Base-by-base conservation (phyloP, 2,329 filamentous ascomycete species). In the Paradendryphiella salina region DNA sequence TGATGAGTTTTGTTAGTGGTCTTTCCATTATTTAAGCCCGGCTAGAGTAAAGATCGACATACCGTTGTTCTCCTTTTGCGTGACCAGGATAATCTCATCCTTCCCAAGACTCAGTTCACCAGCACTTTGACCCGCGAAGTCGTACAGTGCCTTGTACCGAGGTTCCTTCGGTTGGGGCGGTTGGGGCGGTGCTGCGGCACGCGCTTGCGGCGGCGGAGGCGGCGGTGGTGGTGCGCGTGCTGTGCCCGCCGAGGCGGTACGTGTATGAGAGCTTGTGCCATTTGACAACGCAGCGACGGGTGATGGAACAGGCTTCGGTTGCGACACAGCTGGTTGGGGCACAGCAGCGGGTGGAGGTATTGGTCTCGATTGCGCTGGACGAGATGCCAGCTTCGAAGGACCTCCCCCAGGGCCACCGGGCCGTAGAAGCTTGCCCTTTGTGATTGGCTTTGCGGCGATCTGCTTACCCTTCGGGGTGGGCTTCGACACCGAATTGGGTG, bases 31-130 rank as follows among this genome's bases (percentile, higher is more conserved):
- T 9, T n/a, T 29, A n/a, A n/a, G 28, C 7, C 10, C 21, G 21
- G 20, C 21, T 18, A 20, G 41, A 26, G 32, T 7, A 36, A 35
- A 18, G 17, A 31, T 17, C 26, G 37, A 73, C 86, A 73, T 83
- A 96, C 93, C 94, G 71, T 97, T 97, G 72, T 83, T 86, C 75
- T 96, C 93, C 75, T 96, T 96, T 68, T 94, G 88, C n/a, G 95
- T 83, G 67, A 99, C 85, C 71, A 95, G 85, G 45, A 99, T 83
- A 40, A 96, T 75, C 57, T 97, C 89, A 42, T 88, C 91, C 41
- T 88, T 86, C 50, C 73, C 82, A 57, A 99, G 83, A 13, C 88
- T 86, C 43, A 99, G 80, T 74, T 97, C 92, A 60, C 95, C 96
- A 50, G 87, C 84, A 57, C 83, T 89, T 61, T 93, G 87, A 13